phyloP scores from a whole-genome alignment of 2,329 filamentous ascomycete species.

The Paecilomyces fulvus region DNA sequence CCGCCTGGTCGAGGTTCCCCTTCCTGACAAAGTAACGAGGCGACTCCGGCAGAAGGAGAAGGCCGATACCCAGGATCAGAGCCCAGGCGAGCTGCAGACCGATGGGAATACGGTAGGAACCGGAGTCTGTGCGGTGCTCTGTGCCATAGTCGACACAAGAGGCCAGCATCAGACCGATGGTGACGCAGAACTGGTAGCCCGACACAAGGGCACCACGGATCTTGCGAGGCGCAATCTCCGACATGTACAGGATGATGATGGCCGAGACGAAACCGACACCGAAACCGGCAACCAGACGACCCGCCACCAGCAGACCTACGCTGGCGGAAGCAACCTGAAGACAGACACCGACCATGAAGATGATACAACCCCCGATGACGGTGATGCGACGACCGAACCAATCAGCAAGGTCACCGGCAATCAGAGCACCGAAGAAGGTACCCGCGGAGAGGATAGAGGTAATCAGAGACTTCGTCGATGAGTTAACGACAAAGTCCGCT shows the following conservation, averaged over 20 bases:
- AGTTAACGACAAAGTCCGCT: conserved; percentile 33
- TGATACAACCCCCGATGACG: conserved; percentile 52
- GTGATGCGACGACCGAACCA: conserved; percentile 58
- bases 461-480: conserved; percentile 52
- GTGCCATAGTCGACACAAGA: conserved; percentile 67
- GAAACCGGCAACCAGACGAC: conserved; percentile 65
- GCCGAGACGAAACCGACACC: conserved; percentile 48
- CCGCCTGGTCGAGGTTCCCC: conserved; percentile 58
- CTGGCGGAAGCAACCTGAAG: conserved; percentile 53
- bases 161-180: conserved; percentile 67
- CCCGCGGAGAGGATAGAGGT: conserved; percentile 68
- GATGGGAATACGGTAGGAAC: conserved; percentile 73
- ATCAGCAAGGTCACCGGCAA: conserved; percentile 70
- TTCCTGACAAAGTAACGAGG: conserved; percentile 80
- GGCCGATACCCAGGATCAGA: conserved; percentile 61
- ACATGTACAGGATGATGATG: conserved; percentile 73
- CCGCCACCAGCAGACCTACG: conserved; percentile 59
- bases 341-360: conserved; percentile 51
- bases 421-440: conserved; percentile 71
- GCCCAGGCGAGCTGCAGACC: conserved; percentile 74
- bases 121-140: conserved; percentile 51
- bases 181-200: conserved; percentile 77
- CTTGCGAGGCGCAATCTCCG: conserved; percentile 60
- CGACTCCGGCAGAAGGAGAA: conserved; percentile 73
- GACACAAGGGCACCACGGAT: conserved; percentile 70